Conservation (phyloP, 2,329 filamentous ascomycete genomes). For the Dothistroma septosporum region DNA sequence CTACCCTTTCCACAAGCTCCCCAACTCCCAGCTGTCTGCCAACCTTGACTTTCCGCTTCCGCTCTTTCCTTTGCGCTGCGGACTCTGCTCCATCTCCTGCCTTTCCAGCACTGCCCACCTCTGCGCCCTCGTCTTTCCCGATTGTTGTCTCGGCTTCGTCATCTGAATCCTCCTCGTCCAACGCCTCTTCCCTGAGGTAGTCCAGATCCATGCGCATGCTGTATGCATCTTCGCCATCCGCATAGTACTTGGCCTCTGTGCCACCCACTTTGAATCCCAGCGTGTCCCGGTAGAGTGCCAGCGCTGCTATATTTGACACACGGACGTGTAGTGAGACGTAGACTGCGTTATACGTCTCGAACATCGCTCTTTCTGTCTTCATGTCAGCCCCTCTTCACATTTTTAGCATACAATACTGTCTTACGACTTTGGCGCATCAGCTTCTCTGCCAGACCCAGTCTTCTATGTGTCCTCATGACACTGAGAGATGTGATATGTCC, state of each 20-base stretch:
- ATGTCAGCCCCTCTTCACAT: constrained; percentile 6
- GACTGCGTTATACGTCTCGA: constrained; percentile 82
- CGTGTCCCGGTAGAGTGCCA: constrained; percentile 88
- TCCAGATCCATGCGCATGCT: constrained; percentile 85
- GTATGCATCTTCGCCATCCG: constrained; percentile 93
- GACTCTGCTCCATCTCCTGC: constrained; percentile 40
- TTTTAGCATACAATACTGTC: constrained; percentile 33
- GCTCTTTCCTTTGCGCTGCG: constrained; percentile 43
- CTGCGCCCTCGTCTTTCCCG: constrained; percentile 41
- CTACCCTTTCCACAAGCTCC: constrained; percentile 60
- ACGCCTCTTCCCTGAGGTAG: constrained; percentile 53
- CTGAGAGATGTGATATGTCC: constrained; percentile 93
- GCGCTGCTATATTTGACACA: constrained; percentile 84
- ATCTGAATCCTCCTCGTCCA: constrained; percentile 43
- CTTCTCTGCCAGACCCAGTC: constrained; percentile 91
- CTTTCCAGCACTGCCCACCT: constrained; percentile 36
- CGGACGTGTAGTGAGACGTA: constrained; percentile 97
- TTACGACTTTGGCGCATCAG: constrained; percentile 92
- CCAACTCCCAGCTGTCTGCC: constrained; percentile 73
- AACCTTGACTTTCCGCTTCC: constrained; percentile 80
- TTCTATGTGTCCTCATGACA: constrained; percentile 92
- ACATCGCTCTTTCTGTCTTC: constrained; percentile 80
- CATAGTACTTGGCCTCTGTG: constrained; percentile 87
- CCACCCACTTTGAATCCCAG: constrained; percentile 85
- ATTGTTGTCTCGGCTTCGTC: constrained; percentile 36